A percentile compares a stretch with the other conserved stretches of the same genome.
phyloP scores from a whole-genome alignment of 495 filamentous ascomycete species.

The Tuber aestivum region DNA sequence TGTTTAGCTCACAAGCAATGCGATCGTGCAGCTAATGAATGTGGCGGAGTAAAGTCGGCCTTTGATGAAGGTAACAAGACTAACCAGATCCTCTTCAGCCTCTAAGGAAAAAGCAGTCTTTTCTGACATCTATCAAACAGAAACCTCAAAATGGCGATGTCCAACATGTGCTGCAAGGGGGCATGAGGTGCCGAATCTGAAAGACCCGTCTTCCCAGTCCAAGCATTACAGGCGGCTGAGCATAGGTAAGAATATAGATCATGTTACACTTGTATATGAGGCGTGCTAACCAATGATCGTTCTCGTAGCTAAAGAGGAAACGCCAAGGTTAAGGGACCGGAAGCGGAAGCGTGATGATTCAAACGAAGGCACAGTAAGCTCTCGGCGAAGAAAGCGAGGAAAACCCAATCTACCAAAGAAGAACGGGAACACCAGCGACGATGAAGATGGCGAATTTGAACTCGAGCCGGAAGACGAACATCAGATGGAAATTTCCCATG shows the following conservation, averaged over 20 bases:
- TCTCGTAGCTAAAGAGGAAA: constrained; percentile 46
- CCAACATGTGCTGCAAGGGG: constrained; percentile 66
- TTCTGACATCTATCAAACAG: constrained; percentile 46
- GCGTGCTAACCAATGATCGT: constrained; percentile 68
- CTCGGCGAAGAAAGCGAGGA: constrained; percentile 42
- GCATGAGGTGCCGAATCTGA: constrained; percentile 49
- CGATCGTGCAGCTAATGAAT: constrained; percentile 64
- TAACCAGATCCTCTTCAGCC: background rate
- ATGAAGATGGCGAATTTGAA: constrained; percentile 35
- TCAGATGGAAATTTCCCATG: constrained; percentile 20
- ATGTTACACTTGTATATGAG: constrained; percentile 42
- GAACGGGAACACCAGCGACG: constrained; percentile 22
- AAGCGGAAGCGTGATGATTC: constrained; percentile 46
- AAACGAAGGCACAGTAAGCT: constrained; percentile 33
- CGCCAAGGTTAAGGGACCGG: constrained; percentile 47
- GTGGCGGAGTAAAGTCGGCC: constrained; percentile 53
- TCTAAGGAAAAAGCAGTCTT: background rate
- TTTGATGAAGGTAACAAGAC: constrained; percentile 55
- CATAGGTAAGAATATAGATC: constrained; percentile 33
- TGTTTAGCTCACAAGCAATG: constrained; percentile 84
- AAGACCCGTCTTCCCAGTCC: constrained; percentile 41
- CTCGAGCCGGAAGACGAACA: constrained; percentile 32
- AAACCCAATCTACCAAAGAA: constrained; percentile 3
- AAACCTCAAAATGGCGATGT: constrained; percentile 69
- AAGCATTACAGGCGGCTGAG: constrained; percentile 43